These are phyloP conservation scores for Solanum hybrid DNA, from an alignment of 305 asterid species.

Conservation along the genomic window DNA sequence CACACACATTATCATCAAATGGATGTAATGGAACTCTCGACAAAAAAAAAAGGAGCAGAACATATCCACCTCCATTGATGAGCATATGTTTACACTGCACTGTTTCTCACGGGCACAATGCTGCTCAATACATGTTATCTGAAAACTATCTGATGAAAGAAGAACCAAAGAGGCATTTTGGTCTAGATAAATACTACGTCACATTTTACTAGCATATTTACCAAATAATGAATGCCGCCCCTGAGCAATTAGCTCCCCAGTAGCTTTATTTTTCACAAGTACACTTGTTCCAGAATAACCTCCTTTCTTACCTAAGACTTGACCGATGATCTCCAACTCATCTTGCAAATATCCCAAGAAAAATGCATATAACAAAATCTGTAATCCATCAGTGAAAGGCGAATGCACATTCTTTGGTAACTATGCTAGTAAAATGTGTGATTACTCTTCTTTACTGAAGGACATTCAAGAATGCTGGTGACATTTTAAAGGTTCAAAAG, in stretches of 20 bases:
- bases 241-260: conserved; percentile 72
- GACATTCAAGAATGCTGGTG: neutral
- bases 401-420: neutral
- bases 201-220: conserved; percentile 57
- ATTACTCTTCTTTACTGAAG: neutral
- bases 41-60: neutral
- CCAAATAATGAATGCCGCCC: conserved; percentile 73
- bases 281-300: conserved; percentile 49
- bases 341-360: conserved; percentile 34
- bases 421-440: neutral
- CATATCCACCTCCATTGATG: neutral
- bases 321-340: conserved; percentile 57
- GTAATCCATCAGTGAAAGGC: neutral
- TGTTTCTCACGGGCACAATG: neutral
- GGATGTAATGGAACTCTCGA: neutral
- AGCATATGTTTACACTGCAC: neutral
- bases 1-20: neutral
- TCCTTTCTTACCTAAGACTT: conserved; percentile 45
- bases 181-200: neutral
- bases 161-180: neutral
- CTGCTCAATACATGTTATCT: neutral
- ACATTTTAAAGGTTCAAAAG: neutral
- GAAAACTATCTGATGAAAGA: neutral
- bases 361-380: neutral
- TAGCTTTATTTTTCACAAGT: conserved; percentile 49